Evolutionary conservation across 306 rosid species (phyloP), one percentile per base, ranked within the genome.

Genomic region (Begonia fuchsioides): DNA sequence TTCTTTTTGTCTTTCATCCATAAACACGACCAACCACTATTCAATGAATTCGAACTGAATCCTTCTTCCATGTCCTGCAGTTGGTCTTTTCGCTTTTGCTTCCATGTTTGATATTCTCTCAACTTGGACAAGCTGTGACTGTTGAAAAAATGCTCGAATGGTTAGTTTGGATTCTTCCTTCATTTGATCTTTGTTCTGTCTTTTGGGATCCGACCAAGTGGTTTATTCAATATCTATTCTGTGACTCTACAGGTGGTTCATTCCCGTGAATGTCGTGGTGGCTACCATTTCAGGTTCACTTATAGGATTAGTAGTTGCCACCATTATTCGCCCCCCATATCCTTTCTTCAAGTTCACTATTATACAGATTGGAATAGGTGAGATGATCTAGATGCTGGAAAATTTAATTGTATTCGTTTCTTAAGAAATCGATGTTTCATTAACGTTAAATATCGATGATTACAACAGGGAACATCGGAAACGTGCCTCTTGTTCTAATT

Each of bases 261-360:
- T 92, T 71, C 99, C 99, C 1, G 26, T 51, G 44, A 92, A 92
- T 66, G 94, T 92, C 46, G 58, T 92, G 60, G 68, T 86, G 72
- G 66, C 74, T 64, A 65, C 75, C 35, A 69, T 68, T 50, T 44
- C 86, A 46, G 99, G 88, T 13, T 92, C 99, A 17, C 44, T 86
- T 12, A 92, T 92, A 58, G 99, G 99, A 55, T 66, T 75, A 12
- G 12, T 60, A 69, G 92, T 80, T 51, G 99, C 99, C 11, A 20
- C 58, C 15, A 47, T 92, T 19, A 50, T 82, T 50, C 94, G 72
- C 52, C 96, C 99, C 1, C 99, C 99, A 0, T 85, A 92, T 56
- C 96, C 99, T 47, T 92, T 65, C 81, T 92, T 92, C 79, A 92
- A 86, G 79, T 80, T 92, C 55, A 79, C 96, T 4, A 72, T 92